A percentile compares a stretch with the other conserved stretches of the same genome.
Conservation (phyloP, 2,329 filamentous ascomycete species). For the Periconia sp. region DNA sequence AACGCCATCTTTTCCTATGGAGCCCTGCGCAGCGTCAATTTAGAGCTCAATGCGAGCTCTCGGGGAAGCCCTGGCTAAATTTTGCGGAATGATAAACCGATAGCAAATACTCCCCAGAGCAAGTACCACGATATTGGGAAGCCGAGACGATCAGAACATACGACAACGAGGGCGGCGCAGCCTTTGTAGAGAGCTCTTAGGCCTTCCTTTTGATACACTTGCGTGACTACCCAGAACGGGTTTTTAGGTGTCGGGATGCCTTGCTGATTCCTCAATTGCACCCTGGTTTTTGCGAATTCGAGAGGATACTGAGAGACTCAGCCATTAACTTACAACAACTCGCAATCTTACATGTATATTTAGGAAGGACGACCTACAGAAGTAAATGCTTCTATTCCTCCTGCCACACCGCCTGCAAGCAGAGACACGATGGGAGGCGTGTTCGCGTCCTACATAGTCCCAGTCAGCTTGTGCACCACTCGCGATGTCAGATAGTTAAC, state of each 20-base stretch:
- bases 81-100: not conserved
- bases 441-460: conserved; percentile 31
- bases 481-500: not conserved
- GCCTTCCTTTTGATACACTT: conserved; percentile 60
- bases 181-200: conserved; percentile 63
- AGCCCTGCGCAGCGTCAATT: conserved; percentile 44
- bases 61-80: not conserved
- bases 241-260: conserved; percentile 54
- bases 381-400: conserved; percentile 42
- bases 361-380: conserved; percentile 24
- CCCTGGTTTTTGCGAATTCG: conserved; percentile 68
- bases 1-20: conserved; percentile 65
- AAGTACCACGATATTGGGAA: not conserved
- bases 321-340: conserved; percentile 8
- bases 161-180: conserved; percentile 60
- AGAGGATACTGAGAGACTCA: conserved; percentile 55
- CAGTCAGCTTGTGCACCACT: not conserved
- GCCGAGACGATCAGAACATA: conserved; percentile 16
- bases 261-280: conserved; percentile 56
- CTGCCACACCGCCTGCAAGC: conserved; percentile 42
- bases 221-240: conserved; percentile 58
- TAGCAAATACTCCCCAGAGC: not conserved
- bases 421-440: conserved; percentile 43
- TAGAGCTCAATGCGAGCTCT: not conserved
- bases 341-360: not conserved